These are phyloP conservation scores for Oemleria cerasiformis DNA, from an alignment of 306 rosid species.

Conservation along the genomic window DNA sequence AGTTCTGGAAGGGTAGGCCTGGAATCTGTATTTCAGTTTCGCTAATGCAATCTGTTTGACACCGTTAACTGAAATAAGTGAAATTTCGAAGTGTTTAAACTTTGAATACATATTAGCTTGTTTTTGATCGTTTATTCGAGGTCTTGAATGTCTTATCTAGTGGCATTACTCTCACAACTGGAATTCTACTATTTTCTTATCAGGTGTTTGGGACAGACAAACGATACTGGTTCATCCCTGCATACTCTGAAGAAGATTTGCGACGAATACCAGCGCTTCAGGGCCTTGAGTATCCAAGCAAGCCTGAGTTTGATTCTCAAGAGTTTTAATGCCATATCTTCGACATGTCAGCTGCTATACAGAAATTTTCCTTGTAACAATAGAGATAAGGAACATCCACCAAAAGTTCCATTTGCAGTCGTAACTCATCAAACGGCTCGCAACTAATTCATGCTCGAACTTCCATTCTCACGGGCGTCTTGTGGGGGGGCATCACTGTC, in stretches of 20 bases:
- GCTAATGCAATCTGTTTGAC: neutral
- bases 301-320: constrained; percentile 83
- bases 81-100: neutral
- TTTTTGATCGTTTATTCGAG: neutral
- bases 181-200: constrained; percentile 15
- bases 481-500: constrained; percentile 8
- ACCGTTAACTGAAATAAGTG: neutral
- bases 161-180: constrained; percentile 4
- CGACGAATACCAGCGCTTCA: constrained; percentile 90
- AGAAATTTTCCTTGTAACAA: constrained; percentile 26
- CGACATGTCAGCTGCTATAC: constrained; percentile 25
- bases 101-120: neutral
- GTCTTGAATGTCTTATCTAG: neutral
- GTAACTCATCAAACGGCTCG: constrained; percentile 34
- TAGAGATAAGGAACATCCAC: constrained; percentile 25
- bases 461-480: constrained; percentile 30
- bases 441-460: constrained; percentile 30
- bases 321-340: constrained; percentile 44
- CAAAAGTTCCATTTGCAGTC: constrained; percentile 20
- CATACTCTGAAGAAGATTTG: constrained; percentile 88
- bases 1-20: neutral
- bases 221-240: constrained; percentile 89
- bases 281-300: constrained; percentile 94
- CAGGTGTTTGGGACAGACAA: constrained; percentile 93
- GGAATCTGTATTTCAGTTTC: neutral